Percentiles rank a stretch among this genome's conserved stretches.
phyloP scores from a whole-genome alignment of 2,329 filamentous ascomycete genomes.

The Clonostachys chloroleuca region DNA sequence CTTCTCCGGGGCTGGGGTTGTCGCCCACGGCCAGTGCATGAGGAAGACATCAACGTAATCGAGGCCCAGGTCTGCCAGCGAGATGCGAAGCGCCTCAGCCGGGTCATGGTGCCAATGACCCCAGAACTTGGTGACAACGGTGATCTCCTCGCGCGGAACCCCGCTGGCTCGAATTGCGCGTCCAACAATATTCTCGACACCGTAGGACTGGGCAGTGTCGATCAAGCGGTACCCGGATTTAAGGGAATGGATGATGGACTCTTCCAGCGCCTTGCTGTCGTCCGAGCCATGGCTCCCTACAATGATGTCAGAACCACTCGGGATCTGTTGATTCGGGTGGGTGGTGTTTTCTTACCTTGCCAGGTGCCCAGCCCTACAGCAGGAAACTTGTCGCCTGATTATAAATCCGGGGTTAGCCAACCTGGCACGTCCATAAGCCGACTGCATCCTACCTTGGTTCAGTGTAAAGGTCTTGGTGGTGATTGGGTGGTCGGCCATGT shows the following conservation, averaged over 20 bases:
- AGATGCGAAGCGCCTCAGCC: constrained; percentile 15
- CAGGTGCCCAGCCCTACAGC: constrained; percentile 16
- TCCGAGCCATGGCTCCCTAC: constrained; percentile 7
- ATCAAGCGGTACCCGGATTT: constrained; percentile 20
- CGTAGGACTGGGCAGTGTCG: constrained; percentile 19
- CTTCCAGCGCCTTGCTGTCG: constrained; percentile 11
- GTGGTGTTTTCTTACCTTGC: constrained; percentile 9
- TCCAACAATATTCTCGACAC: constrained; percentile 19
- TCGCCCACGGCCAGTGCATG: constrained; percentile 20
- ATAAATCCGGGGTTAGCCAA: neutral
- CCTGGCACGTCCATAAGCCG: too few relatives aligned
- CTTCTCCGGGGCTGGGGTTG: constrained; percentile 11
- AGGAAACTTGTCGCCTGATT: constrained; percentile 3
- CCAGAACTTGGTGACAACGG: constrained; percentile 23
- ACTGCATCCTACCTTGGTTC: constrained; percentile 1
- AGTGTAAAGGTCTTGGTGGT: constrained; percentile 1
- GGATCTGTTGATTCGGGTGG: neutral
- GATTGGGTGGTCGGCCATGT: neutral
- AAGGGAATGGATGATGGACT: constrained; percentile 17
- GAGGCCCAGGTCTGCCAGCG: constrained; percentile 16
- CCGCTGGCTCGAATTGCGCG: constrained; percentile 21
- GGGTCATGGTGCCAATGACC: constrained; percentile 20
- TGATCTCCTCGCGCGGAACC: constrained; percentile 23
- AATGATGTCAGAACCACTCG: neutral
- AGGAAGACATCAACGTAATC: constrained; percentile 24